Conservation (phyloP, 805 yeast genomes). For the Spathaspora boniae region DNA sequence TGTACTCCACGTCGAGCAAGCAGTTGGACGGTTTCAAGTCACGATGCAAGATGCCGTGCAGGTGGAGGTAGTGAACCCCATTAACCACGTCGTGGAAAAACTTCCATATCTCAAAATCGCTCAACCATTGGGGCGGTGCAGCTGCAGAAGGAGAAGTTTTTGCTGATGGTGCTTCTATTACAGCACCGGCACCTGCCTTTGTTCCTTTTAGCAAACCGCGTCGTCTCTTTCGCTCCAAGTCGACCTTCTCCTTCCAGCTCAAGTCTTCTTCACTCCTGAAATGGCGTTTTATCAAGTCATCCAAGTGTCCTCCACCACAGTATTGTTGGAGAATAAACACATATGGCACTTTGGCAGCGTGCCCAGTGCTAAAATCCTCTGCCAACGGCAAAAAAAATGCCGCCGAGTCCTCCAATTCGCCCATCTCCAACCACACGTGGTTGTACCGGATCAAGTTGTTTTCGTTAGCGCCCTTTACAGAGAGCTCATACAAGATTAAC, state of each 20-base stretch:
- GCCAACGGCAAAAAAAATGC: slow-evolving; percentile 20
- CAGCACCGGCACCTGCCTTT: slow-evolving; percentile 10
- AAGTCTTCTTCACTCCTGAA: slow-evolving; percentile 20
- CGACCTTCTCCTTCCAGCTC: slow-evolving; percentile 25
- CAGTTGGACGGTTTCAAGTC: slow-evolving; percentile 91
- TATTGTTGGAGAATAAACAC: slow-evolving; percentile 83
- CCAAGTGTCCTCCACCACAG: slow-evolving; percentile 86
- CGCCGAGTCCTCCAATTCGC: slow-evolving; percentile 45
- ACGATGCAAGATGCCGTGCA: slow-evolving; percentile 75
- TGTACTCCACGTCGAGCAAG: slow-evolving; percentile 45
- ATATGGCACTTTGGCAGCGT: slow-evolving; percentile 46
- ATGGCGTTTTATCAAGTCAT: slow-evolving; percentile 45
- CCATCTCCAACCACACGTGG: slow-evolving; percentile 88
- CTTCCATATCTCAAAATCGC: slow-evolving; percentile 59
- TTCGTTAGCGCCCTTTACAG: slow-evolving; percentile 40
- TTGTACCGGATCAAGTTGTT: slow-evolving; percentile 75
- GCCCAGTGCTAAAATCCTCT: slow-evolving; percentile 3
- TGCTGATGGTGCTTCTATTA: slow-evolving; percentile 6
- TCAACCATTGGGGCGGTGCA: slow-evolving; percentile 31
- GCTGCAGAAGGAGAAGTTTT: too few species aligned
- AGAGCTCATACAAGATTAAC: slow-evolving; percentile 56
- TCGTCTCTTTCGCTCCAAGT: slow-evolving; percentile 23
- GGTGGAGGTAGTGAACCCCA: slow-evolving; percentile 73
- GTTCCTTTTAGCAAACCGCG: slow-evolving; percentile 5
- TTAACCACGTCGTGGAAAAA: slow-evolving; percentile 63